Evolutionary conservation across 2,329 filamentous ascomycete genomes (phyloP), one percentile per base, ranked within the genome.

Genomic region (Pseudogymnoascus sp.): DNA sequence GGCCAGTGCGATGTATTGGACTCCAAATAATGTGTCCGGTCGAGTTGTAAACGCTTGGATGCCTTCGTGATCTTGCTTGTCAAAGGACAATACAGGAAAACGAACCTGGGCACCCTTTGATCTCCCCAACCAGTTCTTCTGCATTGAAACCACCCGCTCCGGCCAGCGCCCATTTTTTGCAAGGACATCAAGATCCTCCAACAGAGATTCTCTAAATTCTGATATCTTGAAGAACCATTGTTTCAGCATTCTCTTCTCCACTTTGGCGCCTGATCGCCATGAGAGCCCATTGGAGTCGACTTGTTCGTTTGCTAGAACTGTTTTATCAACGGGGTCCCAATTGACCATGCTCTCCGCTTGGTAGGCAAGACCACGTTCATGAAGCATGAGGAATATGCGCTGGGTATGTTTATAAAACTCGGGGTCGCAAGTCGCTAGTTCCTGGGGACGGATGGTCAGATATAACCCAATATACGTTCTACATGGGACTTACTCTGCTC

Each of bases 161-260:
- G 92, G 92, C 92, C 92, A 96, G 19, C 82, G 82, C 2, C 81
- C 83, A 14, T 85, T 77, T 68, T 83, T 79, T 11, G 84, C 80
- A 37, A 96, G 80, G 3, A 79, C 76, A 31, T 91, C 84, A 1
- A 96, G 80, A 67, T 91, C 90, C 28, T 86, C 78, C 25, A 96
- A 78, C 6, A 96, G 78, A 3, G 84, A 80, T 63, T 93, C 86
- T 66, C 90, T 86, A 72, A 90, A 95, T 60, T 85, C 83, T 3
- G 91, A 93, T 71, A 95, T 96, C 67, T 86, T 87, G 68, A 96
- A 85, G 74, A 96, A 96, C 92, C 92, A 96, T 75, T 96, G 92
- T 76, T 90, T 91, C 60, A 96, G 79, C 69, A 85, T 84, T 65
- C 85, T 80, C 77, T 92, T 90, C 76, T 95, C 89, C 16, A 96